Conservation (phyloP, 2,329 filamentous ascomycete species). For the Berkeleyomyces basicola region DNA sequence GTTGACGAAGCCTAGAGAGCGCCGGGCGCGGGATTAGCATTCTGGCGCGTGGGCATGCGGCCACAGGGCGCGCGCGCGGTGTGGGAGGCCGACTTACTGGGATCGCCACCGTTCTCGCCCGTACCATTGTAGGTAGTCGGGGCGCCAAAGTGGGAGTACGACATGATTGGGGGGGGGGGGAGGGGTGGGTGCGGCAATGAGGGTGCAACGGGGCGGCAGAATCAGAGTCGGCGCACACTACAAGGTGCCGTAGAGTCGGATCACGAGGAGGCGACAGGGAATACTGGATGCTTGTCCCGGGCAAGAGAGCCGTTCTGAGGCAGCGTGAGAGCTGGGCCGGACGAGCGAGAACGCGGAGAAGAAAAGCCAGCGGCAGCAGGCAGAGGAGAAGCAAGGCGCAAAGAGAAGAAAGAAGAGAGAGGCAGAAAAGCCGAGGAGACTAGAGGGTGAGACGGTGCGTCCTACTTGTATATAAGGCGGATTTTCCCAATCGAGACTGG, state of each 20-base stretch:
- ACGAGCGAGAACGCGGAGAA: neutral
- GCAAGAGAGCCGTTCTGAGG: neutral
- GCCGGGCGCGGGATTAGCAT: neutral
- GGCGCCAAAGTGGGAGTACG: conserved; percentile 41
- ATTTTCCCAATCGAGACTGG: too few relatives aligned
- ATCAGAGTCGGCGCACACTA: neutral
- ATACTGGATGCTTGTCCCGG: neutral
- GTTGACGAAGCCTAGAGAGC: conserved; percentile 53
- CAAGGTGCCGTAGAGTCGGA: neutral
- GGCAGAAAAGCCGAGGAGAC: neutral
- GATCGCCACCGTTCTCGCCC: conserved; percentile 54
- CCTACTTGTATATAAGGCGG: too few relatives aligned
- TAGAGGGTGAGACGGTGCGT: neutral
- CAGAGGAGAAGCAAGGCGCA: conserved; percentile 8
- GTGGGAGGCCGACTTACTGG: conserved; percentile 20
- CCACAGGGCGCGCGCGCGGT: too few relatives aligned
- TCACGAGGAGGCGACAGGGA: neutral
- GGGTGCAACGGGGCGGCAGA: neutral
- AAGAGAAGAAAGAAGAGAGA: conserved; percentile 5
- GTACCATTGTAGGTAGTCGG: conserved; percentile 48
- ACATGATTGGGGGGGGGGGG: conserved; percentile 28
- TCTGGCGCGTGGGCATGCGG: neutral
- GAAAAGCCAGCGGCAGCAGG: neutral
- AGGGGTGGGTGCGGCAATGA: neutral
- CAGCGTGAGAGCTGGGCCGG: conserved; percentile 2